A percentile compares a stretch with the other conserved stretches of the same genome.
phyloP scores from a whole-genome alignment of 2,329 filamentous ascomycete species.

The Calonectria hawksworthii region DNA sequence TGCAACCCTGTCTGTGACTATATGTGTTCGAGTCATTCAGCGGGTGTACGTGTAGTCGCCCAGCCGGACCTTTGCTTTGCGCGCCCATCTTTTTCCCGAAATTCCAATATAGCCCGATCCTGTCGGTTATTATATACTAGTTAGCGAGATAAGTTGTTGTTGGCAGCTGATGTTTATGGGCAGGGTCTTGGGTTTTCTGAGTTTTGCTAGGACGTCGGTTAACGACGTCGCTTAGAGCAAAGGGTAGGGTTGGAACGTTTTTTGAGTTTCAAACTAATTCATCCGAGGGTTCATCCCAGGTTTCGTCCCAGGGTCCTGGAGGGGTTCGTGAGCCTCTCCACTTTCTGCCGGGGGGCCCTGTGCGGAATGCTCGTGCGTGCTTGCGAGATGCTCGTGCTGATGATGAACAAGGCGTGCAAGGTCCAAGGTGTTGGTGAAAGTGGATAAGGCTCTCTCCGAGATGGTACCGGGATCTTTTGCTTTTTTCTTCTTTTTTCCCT shows the following conservation, averaged over 20 bases:
- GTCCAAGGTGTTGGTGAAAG: not conserved
- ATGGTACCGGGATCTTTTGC: not conserved
- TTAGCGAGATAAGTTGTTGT: constrained; percentile 2
- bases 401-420: too few species aligned
- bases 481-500: too few species aligned
- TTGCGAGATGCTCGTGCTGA: not conserved
- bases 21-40: not conserved
- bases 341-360: not conserved
- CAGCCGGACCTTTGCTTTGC: not conserved
- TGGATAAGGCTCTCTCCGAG: not conserved
- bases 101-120: not conserved
- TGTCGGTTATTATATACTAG: not conserved
- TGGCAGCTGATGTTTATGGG: not conserved
- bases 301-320: not conserved
- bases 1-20: not conserved
- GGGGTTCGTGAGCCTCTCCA: not conserved
- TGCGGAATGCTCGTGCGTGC: not conserved
- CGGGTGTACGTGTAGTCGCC: not conserved
- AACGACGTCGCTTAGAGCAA: not conserved
- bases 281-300: not conserved
- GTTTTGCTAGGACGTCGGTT: constrained; percentile 8
- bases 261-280: constrained; percentile 5
- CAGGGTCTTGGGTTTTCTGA: not conserved
- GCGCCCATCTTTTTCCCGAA: not conserved
- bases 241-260: not conserved